Base-by-base conservation (phyloP, 2,329 filamentous ascomycete species). In the Penicillium sp. region DNA sequence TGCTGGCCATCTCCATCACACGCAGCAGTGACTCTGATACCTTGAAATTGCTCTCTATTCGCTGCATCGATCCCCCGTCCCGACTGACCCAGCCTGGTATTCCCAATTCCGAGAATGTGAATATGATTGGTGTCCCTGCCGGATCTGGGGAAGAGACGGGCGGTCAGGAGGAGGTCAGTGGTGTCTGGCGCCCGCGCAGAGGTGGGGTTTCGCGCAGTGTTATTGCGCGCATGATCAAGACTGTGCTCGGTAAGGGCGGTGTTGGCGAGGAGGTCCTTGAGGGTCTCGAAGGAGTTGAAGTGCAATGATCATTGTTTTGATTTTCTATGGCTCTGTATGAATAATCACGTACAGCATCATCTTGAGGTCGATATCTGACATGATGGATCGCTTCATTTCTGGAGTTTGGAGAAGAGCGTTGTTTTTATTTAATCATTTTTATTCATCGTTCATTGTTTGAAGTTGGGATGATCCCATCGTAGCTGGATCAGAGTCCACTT, bases 211-310 rank as follows among this genome's bases (percentile, higher is more conserved):
- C 89, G 77, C 84, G 91, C 65, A 79, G 76, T 4, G 78, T 94
- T 16, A 76, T 97, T 61, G 82, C 85, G 47, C 80, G 81, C 49
- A 89, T 97, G 75, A 84, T 95, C 56, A 84, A 87, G 70, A 84
- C 87, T 70, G 89, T 91, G 30, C 72, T 96, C 55, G 84, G 89
- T 68, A 84, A 82, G 64, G 88, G 88, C 0, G 91, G 91, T 32
- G 87, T 97, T 27, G 91, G 88, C 4, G 86, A 92, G 61, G 93
- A 97, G 72, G 88, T 97, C 6, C 78, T 97, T 68, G 85, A 88
- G 58, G 92, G 88, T 0, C 74, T 97, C 62, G 87, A 92, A 58
- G 84, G 81, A 11, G 74, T 76, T 41, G 88, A 91, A 58, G 74
- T 52, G 18, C 43, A 52, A 34, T 52, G 29, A 52, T 29, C 18